Evolutionary conservation across 139 green algal genomes (phyloP).

Genomic region (Chlamydomonas sp.): DNA sequence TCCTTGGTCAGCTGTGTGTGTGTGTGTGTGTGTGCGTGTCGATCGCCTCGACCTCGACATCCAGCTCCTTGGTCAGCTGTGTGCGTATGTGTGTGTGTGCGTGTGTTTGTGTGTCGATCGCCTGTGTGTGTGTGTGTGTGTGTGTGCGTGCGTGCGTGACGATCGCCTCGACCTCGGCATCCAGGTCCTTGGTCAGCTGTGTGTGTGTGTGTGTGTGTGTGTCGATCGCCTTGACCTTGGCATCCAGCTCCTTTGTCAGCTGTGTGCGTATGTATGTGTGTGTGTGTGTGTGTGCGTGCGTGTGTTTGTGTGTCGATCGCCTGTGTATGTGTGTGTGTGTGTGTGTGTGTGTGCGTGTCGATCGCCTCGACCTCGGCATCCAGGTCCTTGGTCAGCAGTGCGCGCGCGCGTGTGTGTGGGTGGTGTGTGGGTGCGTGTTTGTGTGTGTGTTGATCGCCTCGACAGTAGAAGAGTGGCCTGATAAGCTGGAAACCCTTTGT

Average conservation of each 20-base stretch:
- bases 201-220: too few relatives aligned
- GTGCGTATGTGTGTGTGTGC: conserved; percentile 15
- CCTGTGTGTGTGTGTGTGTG: neutral
- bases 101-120: neutral
- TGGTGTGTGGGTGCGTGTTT: neutral
- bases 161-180: too few relatives aligned
- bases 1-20: too few relatives aligned
- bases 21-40: conserved; percentile 50
- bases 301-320: neutral
- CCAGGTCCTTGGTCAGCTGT: too few relatives aligned
- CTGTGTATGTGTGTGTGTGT: neutral
- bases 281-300: neutral
- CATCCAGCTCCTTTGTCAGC: too few relatives aligned
- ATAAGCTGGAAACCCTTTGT: neutral
- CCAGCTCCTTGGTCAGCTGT: conserved; percentile 32
- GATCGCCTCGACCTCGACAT: conserved; percentile 73
- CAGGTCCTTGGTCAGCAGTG: neutral
- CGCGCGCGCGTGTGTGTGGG: too few relatives aligned
- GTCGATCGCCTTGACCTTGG: too few relatives aligned
- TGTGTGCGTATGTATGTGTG: conserved; percentile 11
- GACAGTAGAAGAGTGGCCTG: neutral
- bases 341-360: neutral
- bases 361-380: too few relatives aligned
- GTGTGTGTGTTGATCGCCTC: neutral
- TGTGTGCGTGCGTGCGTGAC: neutral